Base-by-base conservation (phyloP, 495 filamentous ascomycete species). In the Neurospora cerealis region DNA sequence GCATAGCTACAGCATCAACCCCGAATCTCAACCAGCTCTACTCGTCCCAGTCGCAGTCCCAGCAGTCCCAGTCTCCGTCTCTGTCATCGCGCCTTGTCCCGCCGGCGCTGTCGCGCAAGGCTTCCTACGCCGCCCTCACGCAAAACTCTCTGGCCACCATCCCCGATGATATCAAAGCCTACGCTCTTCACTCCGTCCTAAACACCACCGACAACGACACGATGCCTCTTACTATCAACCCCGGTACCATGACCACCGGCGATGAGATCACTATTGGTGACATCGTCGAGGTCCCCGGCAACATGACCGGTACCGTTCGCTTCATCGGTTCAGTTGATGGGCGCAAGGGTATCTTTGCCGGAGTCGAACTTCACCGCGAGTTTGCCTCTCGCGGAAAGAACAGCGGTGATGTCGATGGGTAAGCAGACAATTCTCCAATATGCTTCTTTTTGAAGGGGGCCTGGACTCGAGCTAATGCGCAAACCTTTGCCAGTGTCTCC, bases 341-440 rank as follows among this genome's bases (percentile, higher is more conserved):
- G 72, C 97, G 97, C 85, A 93, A 92, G 70, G 96, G 96, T 46
- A 87, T 88, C 15, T 99, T 98, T 85, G 94, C 92, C 36, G 96
- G 96, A n/a, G 93, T 99, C 62, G 96, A 99, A 81, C 84, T 99
- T 74, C 90, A 92, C 76, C 83, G 88, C 71, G 93, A 96, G 75
- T 94, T 89, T 80, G 91, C 95, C 62, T 81, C 86, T 41, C 88
- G 93, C 78, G 96, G 96, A 40, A 99, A 99, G 85, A 99, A 99
- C 79, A 95, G 87, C 77, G 96, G 96, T 42, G 95, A 97, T 83
- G 96, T 99, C 69, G 96, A 99, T 75, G 96, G 96, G 93, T 94
- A 87, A 83, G 89, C 79, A 32, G n/a, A 19, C 8, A 2, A 39
- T 15, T 38, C 6, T 5, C 28, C 21, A 6, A 66, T 17, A n/a